Percentiles rank a stretch among this genome's conserved stretches.
phyloP scores from a whole-genome alignment of 768 basidiomycete genomes.

The Lepiota brunneoincarnata region DNA sequence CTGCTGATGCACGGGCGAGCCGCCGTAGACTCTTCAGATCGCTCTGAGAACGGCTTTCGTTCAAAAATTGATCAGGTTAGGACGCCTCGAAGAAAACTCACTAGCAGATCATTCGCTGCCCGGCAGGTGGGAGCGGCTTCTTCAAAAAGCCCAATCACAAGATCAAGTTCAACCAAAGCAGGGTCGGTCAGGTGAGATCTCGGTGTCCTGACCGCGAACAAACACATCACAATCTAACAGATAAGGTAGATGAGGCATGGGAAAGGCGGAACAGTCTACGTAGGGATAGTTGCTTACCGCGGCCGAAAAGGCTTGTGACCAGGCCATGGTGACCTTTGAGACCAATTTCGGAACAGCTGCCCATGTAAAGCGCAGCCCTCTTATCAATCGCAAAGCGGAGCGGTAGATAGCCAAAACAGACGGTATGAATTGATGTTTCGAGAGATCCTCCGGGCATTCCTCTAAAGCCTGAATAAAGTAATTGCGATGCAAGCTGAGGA shows the following conservation, averaged over 20 bases:
- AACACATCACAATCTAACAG: conserved; percentile 55
- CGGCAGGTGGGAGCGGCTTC: conserved; percentile 41
- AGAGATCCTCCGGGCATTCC: conserved; percentile 53
- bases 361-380: conserved; percentile 44
- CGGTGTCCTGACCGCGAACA: conserved; percentile 50
- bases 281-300: conserved; percentile 40
- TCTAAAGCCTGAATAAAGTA: conserved; percentile 68
- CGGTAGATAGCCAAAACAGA: conserved; percentile 74
- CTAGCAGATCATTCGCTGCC: conserved; percentile 45
- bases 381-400: conserved; percentile 65
- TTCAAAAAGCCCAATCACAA: conserved; percentile 41
- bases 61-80: not conserved
- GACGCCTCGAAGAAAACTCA: conserved; percentile 23
- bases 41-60: conserved; percentile 29
- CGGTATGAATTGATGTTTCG: conserved; percentile 60
- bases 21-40: conserved; percentile 42
- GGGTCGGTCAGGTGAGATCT: conserved; percentile 43
- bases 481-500: conserved; percentile 63
- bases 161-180: conserved; percentile 47
- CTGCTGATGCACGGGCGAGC: conserved; percentile 24
- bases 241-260: not conserved
- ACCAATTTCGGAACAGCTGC: conserved; percentile 36
- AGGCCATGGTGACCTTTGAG: conserved; percentile 47
- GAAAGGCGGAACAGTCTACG: not conserved
- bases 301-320: conserved; percentile 67